Conservation (phyloP, 805 yeast species). For the Scheffersomyces coipomensis region DNA sequence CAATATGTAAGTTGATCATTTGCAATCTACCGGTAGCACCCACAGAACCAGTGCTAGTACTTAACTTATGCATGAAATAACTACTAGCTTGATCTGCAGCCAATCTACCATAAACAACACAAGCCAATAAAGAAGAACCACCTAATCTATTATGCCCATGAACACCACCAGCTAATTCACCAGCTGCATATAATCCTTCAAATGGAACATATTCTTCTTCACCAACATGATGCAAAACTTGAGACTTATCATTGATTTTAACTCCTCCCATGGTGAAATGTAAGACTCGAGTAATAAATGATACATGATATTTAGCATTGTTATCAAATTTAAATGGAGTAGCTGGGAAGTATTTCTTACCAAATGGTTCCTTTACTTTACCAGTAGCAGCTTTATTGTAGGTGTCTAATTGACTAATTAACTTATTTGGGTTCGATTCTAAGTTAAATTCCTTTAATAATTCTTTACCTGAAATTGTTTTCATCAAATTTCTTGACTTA, state of each 20-base stretch:
- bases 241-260: slow-evolving; percentile 49
- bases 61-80: slow-evolving; percentile 26
- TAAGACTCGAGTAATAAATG: slow-evolving; percentile 56
- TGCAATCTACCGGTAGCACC: slow-evolving; percentile 35
- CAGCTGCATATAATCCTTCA: slow-evolving; percentile 41
- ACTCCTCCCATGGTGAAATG: slow-evolving; percentile 78
- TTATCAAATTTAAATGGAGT: slow-evolving; percentile 38
- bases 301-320: slow-evolving; percentile 45
- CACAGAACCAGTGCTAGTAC: slow-evolving; percentile 10
- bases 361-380: slow-evolving; percentile 40
- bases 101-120: slow-evolving; percentile 44
- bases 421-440: slow-evolving; percentile 9
- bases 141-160: slow-evolving; percentile 46
- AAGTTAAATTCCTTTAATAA: slow-evolving; percentile 34
- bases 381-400: slow-evolving; percentile 45
- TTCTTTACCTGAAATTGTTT: slow-evolving; percentile 41
- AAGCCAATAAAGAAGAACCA: slow-evolving; percentile 43
- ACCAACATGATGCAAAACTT: slow-evolving; percentile 33
- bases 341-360: slow-evolving; percentile 49
- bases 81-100: slow-evolving; percentile 43
- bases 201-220: slow-evolving; percentile 22
- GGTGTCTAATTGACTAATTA: slow-evolving; percentile 30
- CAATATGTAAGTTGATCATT: slow-evolving; percentile 43
- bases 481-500: slow-evolving; percentile 54
- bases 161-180: slow-evolving; percentile 46